Evolutionary conservation across 306 rosid species (phyloP), one percentile per base, ranked within the genome.

Genomic region (Mimosa bimucronata): DNA sequence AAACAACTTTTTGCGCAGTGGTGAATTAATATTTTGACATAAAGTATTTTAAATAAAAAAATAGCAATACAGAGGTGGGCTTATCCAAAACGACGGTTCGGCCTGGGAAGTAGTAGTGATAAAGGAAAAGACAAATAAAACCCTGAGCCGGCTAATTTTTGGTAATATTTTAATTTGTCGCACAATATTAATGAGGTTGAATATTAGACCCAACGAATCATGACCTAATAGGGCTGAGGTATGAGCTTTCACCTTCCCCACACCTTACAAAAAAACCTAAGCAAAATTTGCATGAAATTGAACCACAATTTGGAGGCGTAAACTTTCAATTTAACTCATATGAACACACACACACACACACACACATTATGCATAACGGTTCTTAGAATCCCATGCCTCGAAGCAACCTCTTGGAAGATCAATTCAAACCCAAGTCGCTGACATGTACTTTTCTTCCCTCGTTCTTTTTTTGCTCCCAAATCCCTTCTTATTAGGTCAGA

Each of bases 371-470:
- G 7, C 52, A 87, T 84, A 92, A 89, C 90, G 91, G 88, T 79
- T 58, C 80, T 61, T 84, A 81, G 81, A 86, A 85, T 86, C 78
- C 88, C 87, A 13, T 77, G 84, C 60, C 85, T 87, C 87, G 76
- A 93, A 90, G 93, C 94, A 91, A 90, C 86, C 93, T 65, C 31
- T 4, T 23, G 9, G 3, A 62, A 58, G 81, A 79, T 71, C 83
- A 34, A 34, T 34, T 34, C 38, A 70, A 80, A 76, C 83, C 85
- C 81, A 40, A 81, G 89, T 90, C 87, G 97, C 94, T 94, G 85
- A 77, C 89, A 89, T 75, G 98, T 92, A 90, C 81, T 89, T 95
- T 89, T 92, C 97, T 70, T 38, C 81, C 23, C 73, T 23, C 5
- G 34, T 81, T 2, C 34, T 77, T 75, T 34, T 79, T 75, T 45